Base-by-base conservation (phyloP, 2,329 filamentous ascomycete species). In the Colletotrichum horii region DNA sequence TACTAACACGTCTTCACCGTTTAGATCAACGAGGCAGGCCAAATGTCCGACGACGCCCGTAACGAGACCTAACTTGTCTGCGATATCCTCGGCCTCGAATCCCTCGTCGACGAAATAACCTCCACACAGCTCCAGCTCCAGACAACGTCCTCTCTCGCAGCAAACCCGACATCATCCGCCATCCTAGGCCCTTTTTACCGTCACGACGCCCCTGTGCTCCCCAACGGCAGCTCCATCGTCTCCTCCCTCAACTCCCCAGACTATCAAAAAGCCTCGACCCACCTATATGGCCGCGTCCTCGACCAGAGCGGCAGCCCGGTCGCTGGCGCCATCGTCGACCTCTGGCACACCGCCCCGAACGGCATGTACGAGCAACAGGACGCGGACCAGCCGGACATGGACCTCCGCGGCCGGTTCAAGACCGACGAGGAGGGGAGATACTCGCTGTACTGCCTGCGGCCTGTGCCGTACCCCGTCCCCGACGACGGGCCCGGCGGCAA, bases 291-390 rank as follows among this genome's bases (percentile, higher is more conserved):
- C 60, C 86, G 81, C 4, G 89, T 93, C 2, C 82, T 89, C 28
- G 87, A 91, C 81, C 88, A 87, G 77, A 89, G 88, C 2, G 88
- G 89, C 75, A 83, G 88, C 78, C 91, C 91, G 1, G 85, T 93
- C 34, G 84, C 86, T 30, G 87, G 87, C 62, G 91, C 91, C 2
- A 85, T 88, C 22, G 84, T 93, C 26, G 91, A 93, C 80, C 87
- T 93, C 32, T 94, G 92, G 92, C 90, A 93, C 79, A 89, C 91
- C 2, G 90, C 90, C 6, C 91, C 91, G 8, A 93, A 93, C 78
- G 86, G 86, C 11, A 80, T 88, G 80, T 93, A 93, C 78, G 94
- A 95, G 85, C 93, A 95, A 84, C 94, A 96, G 83, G 94, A 96
- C 78, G 86, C 89, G 0, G 84, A 90, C 3, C 94, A 96, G 84